Conservation (phyloP, 2,329 filamentous ascomycete genomes). For the Xylaria sp. region DNA sequence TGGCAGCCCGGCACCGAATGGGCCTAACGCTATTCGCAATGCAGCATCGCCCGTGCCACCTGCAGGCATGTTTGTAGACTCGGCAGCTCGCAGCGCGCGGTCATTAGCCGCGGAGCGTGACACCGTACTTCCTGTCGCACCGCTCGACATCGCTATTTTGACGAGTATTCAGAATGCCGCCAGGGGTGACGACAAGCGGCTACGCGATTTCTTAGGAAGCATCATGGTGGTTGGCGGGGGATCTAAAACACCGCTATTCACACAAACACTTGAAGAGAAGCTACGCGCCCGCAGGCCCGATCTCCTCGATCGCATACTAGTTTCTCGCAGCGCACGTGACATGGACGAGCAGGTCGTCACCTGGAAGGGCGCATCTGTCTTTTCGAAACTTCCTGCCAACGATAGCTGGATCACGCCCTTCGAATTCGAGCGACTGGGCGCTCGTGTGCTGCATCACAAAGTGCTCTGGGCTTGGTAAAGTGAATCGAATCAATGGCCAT, state of each 20-base stretch:
- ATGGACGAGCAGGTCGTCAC: slow-evolving; percentile 97
- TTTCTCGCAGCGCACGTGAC: slow-evolving; percentile 81
- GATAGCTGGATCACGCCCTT: slow-evolving; percentile 92
- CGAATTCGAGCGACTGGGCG: slow-evolving; percentile 89
- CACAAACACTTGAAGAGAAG: slow-evolving; percentile 83
- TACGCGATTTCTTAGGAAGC: slow-evolving; percentile 86
- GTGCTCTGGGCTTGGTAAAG: slow-evolving; percentile 70
- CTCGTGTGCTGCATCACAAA: slow-evolving; percentile 86
- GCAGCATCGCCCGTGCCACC: slow-evolving; percentile 52
- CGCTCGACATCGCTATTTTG: slow-evolving; percentile 89
- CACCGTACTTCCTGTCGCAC: slow-evolving; percentile 80
- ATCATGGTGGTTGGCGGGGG: slow-evolving; percentile 93
- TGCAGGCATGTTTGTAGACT: slow-evolving; percentile 62
- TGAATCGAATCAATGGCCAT: background rate
- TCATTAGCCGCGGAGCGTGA: slow-evolving; percentile 77
- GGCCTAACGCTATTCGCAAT: slow-evolving; percentile 46
- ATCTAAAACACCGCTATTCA: slow-evolving; percentile 82
- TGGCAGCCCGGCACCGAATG: slow-evolving; percentile 57
- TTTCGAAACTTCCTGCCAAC: slow-evolving; percentile 90
- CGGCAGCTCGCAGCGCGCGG: slow-evolving; percentile 58
- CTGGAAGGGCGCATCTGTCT: slow-evolving; percentile 98
- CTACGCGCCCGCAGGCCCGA: slow-evolving; percentile 75
- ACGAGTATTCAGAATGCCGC: slow-evolving; percentile 89
- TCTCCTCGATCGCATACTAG: slow-evolving; percentile 68
- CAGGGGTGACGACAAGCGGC: slow-evolving; percentile 89